Percentiles rank a stretch among this genome's conserved stretches.
Evolutionary conservation across 139 green algal species (phyloP).

Genomic region (Chlorella sp.): DNA sequence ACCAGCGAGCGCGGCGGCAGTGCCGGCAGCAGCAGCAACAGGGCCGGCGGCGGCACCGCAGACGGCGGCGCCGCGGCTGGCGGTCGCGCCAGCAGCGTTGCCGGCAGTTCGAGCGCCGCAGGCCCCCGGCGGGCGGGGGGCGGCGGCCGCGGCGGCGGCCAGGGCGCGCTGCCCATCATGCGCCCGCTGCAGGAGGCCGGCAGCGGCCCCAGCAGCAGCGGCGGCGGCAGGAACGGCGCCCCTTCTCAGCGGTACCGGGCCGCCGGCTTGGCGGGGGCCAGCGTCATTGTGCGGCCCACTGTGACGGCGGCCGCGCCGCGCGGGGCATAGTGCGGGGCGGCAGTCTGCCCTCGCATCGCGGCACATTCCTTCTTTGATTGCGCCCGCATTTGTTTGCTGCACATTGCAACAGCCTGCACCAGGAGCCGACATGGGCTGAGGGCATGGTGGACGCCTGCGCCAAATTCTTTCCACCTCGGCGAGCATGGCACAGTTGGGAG

Average conservation of each 20-base stretch:
- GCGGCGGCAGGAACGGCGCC: neutral
- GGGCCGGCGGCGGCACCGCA: neutral
- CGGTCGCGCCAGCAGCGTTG: neutral
- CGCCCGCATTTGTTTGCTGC: too few relatives aligned
- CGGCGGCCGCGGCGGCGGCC: neutral
- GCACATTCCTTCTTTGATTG: too few relatives aligned
- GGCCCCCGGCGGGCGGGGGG: too few relatives aligned
- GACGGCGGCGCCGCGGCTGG: neutral
- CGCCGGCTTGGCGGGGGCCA: neutral
- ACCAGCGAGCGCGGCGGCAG: neutral
- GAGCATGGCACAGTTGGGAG: too few relatives aligned
- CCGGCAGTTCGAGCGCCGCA: neutral
- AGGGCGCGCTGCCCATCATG: neutral
- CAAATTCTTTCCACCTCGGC: too few relatives aligned
- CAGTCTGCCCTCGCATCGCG: too few relatives aligned
- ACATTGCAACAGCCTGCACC: too few relatives aligned
- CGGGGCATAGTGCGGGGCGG: too few relatives aligned
- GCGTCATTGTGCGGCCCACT: constrained; percentile 6
- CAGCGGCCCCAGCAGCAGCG: neutral
- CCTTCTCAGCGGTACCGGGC: constrained; percentile 1
- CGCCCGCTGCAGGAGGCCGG: constrained; percentile 10
- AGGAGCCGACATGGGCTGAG: too few relatives aligned
- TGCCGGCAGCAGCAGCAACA: neutral
- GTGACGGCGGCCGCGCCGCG: neutral
- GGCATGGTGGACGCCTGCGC: too few relatives aligned